These are phyloP conservation scores for Trichocomaceae sp. DNA, from an alignment of 2,329 filamentous ascomycete genomes.

Conservation along the genomic window DNA sequence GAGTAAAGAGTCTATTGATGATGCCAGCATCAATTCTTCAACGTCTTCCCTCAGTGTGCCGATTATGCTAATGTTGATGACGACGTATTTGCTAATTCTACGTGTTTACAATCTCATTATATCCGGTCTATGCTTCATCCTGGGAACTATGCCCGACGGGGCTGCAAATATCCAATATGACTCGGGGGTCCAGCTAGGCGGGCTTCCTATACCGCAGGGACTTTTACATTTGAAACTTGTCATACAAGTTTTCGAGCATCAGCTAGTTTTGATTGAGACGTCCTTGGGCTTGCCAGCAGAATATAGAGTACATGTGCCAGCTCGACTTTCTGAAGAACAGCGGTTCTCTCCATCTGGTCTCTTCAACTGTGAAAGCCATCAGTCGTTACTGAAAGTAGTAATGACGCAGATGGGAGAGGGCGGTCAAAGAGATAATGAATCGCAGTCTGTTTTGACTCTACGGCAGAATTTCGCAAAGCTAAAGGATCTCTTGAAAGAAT, in stretches of 20 bases:
- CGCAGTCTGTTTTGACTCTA: neutral
- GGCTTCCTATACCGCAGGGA: slow-evolving; percentile 1
- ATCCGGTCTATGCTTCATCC: neutral
- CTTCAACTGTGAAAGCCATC: neutral
- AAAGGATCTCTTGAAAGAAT: neutral
- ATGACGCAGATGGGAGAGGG: neutral
- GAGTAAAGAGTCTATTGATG: neutral
- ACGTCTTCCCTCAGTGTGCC: neutral
- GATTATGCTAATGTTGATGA: slow-evolving; percentile 5
- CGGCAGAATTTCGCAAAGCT: neutral
- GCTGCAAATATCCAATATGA: neutral
- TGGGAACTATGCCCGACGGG: neutral
- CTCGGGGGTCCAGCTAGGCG: slow-evolving; percentile 2
- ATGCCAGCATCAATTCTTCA: neutral
- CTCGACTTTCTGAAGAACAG: neutral
- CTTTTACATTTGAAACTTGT: slow-evolving; percentile 13
- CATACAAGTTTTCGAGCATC: slow-evolving; percentile 14
- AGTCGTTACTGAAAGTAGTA: neutral
- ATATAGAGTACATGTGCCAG: neutral
- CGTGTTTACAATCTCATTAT: slow-evolving; percentile 3
- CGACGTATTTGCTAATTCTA: slow-evolving; percentile 3
- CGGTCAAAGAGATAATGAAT: neutral
- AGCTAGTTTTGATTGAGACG: slow-evolving; percentile 8
- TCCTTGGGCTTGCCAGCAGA: slow-evolving; percentile 7
- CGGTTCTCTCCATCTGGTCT: neutral